These are phyloP conservation scores for Ogataea glucozyma DNA, from an alignment of 805 yeast genomes.

Conservation along the genomic window DNA sequence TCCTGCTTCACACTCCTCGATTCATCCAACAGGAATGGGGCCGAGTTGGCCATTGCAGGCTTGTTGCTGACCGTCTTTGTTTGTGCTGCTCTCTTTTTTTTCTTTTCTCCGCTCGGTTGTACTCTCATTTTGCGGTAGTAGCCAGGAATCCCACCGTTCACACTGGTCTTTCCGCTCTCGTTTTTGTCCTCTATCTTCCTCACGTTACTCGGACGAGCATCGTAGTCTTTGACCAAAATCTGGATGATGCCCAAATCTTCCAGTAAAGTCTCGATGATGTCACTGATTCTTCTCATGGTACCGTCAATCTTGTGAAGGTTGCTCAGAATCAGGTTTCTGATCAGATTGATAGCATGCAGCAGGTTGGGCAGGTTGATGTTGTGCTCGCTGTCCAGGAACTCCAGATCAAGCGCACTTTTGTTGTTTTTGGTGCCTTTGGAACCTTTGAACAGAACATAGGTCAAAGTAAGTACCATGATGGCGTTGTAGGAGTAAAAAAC, in stretches of 20 bases:
- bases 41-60: too few relatives aligned
- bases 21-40: too few relatives aligned
- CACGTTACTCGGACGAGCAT: constrained; percentile 33
- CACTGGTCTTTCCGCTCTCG: constrained; percentile 36
- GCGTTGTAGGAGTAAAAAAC: constrained; percentile 46
- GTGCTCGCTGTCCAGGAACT: constrained; percentile 29
- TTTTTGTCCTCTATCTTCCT: constrained; percentile 31
- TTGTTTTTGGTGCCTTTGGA: constrained; percentile 21
- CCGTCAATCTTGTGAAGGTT: constrained; percentile 40
- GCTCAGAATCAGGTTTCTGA: constrained; percentile 35
- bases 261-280: constrained; percentile 42
- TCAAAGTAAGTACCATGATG: constrained; percentile 41
- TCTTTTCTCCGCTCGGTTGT: constrained; percentile 6
- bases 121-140: constrained; percentile 29
- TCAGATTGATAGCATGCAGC: constrained; percentile 36
- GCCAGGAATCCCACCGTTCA: constrained; percentile 35
- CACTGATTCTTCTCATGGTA: constrained; percentile 44
- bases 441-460: constrained; percentile 39
- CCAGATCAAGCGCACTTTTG: constrained; percentile 31
- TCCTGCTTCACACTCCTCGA: too few relatives aligned
- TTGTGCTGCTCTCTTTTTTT: constrained; percentile 4
- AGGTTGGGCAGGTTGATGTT: constrained; percentile 31
- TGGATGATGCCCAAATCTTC: constrained; percentile 43
- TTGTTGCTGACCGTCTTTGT: too few relatives aligned
- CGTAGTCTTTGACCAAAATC: constrained; percentile 30